Percentiles rank a stretch among this genome's conserved stretches.
Evolutionary conservation across 2,329 filamentous ascomycete genomes (phyloP).

Genomic region (Orbilia quercus): DNA sequence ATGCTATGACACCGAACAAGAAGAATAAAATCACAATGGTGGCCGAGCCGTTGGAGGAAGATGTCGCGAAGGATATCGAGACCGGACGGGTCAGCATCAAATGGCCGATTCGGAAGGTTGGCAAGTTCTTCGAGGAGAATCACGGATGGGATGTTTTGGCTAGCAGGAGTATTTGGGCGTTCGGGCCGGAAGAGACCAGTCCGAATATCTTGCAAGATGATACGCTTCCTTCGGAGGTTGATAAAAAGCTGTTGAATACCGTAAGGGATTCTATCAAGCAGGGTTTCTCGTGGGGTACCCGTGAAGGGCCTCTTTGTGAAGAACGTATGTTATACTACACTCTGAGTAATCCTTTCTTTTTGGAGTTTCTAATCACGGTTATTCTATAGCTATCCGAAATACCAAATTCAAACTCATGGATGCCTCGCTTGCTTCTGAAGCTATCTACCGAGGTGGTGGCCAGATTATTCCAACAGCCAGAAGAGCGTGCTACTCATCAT

Average conservation of each 20-base stretch:
- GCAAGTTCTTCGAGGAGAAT: slow-evolving; percentile 96
- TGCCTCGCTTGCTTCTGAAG: slow-evolving; percentile 83
- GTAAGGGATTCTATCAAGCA: slow-evolving; percentile 94
- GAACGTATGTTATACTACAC: slow-evolving; percentile 75
- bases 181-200: slow-evolving; percentile 92
- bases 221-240: slow-evolving; percentile 91
- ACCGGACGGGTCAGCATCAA: slow-evolving; percentile 88
- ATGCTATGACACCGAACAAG: slow-evolving; percentile 97
- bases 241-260: slow-evolving; percentile 86
- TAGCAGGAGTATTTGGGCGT: slow-evolving; percentile 96
- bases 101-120: slow-evolving; percentile 90
- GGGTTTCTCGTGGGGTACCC: slow-evolving; percentile 94
- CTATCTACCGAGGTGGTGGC: slow-evolving; percentile 93
- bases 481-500: slow-evolving; percentile 92
- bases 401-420: slow-evolving; percentile 97
- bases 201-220: slow-evolving; percentile 98
- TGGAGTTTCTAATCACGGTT: slow-evolving; percentile 47
- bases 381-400: slow-evolving; percentile 82
- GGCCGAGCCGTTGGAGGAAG: slow-evolving; percentile 92
- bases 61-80: slow-evolving; percentile 95
- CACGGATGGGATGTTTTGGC: slow-evolving; percentile 97
- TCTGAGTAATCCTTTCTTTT: slow-evolving; percentile 50
- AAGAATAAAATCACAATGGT: slow-evolving; percentile 99
- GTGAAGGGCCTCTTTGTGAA: slow-evolving; percentile 96
- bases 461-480: slow-evolving; percentile 97